Base-by-base conservation (phyloP, 1,284 basidiomycete genomes). In the Inonotus obliquus region DNA sequence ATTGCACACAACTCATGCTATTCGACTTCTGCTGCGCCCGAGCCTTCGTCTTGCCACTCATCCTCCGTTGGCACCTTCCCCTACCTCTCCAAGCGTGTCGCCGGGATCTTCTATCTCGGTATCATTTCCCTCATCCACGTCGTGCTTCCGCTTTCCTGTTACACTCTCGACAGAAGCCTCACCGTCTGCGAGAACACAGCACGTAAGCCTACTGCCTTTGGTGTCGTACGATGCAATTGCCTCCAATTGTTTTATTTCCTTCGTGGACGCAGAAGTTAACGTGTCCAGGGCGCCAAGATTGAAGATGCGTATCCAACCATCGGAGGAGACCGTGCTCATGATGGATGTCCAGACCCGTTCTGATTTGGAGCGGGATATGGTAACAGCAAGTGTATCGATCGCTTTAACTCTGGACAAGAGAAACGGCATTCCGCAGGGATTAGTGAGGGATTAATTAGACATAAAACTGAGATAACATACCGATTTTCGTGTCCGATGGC, bases 131-230 rank as follows among this genome's bases (percentile, higher is more conserved):
- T 67, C 68, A n/a, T 65, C 63, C 13, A 67, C 70, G 11, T 65
- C 67, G 54, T 81, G 73, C 64, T 82, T 78, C 62, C 76, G 69
- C 63, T 78, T 78, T 37, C 71, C 73, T 44, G 62, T 73, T 14
- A 52, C 65, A 7, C 62, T 65, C 44, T 64, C 65, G 7, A 57
- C 69, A 10, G 66, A 68, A 39, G 64, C 63, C 37, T 82, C 81
- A 5, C 82, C 82, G 65, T 87, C 86, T 2, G 87, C 89, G 45
- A 93, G 70, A 4, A 85, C 79, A 37, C 94, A 76, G 69, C 93
- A 94, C 6, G 91, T 95, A 69, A 96, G 73, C 13, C 94, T 79
- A 39, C 86, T 92, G 9, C 90, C 91, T 66, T 92, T 92, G 0
- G 92, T 90, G 72, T 95, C 89, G 70, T 94, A 95, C 56, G 75